These are phyloP conservation scores for Picea sitchensis DNA, from an alignment of 75 land plant genomes.

Conservation along the genomic window DNA sequence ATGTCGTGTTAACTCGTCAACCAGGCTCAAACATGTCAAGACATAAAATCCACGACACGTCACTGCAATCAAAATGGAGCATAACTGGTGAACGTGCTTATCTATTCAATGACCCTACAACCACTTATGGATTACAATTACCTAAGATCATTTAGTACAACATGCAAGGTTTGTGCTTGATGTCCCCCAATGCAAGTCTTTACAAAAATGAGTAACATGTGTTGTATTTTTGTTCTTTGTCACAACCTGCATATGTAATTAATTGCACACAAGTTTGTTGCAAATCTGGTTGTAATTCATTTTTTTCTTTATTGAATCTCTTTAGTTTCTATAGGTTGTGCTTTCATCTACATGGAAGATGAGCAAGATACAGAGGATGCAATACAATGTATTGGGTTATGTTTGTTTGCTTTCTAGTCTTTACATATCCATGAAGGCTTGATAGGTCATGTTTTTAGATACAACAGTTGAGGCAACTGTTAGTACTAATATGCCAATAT, in stretches of 20 bases:
- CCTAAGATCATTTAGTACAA: slow-evolving; percentile 19
- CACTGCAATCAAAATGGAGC: slow-evolving; percentile 30
- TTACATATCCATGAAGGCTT: neutral
- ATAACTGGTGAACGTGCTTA: slow-evolving; percentile 16
- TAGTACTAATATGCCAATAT: neutral
- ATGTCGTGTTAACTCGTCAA: slow-evolving; percentile 24
- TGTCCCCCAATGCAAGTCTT: slow-evolving; percentile 6
- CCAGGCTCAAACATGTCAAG: slow-evolving; percentile 22
- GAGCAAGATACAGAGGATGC: slow-evolving; percentile 96
- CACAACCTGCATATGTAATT: neutral
- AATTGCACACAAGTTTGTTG: neutral
- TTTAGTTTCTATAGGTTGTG: neutral
- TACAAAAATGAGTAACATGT: neutral
- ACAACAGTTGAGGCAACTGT: neutral
- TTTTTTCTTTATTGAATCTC: neutral
- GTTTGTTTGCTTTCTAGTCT: slow-evolving; percentile 24
- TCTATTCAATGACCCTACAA: slow-evolving; percentile 38
- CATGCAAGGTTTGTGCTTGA: neutral
- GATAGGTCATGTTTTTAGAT: neutral
- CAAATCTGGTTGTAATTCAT: no score
- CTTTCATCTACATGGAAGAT: slow-evolving; percentile 2
- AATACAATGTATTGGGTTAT: slow-evolving; percentile 66
- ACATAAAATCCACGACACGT: slow-evolving; percentile 16
- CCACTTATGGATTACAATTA: slow-evolving; percentile 40
- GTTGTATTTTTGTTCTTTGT: neutral